These are phyloP conservation scores for Paxillus involutus DNA, from an alignment of 768 basidiomycete species.

Conservation along the genomic window DNA sequence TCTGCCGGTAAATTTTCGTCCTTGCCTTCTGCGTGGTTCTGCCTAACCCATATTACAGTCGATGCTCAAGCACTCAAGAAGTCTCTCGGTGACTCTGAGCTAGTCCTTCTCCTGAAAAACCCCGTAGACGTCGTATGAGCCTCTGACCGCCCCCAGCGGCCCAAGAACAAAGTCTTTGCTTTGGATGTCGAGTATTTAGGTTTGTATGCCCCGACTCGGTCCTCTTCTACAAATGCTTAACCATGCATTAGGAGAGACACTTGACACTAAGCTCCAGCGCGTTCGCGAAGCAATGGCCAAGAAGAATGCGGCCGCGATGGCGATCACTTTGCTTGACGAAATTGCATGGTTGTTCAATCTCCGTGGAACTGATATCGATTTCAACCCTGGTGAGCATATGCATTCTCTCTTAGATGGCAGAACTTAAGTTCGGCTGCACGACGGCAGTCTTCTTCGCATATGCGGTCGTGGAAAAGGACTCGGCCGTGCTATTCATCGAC, in stretches of 20 bases:
- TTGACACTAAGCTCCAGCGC: constrained; percentile 63
- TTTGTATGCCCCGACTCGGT: constrained; percentile 14
- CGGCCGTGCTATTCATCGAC: constrained; percentile 70
- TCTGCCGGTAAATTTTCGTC: constrained; percentile 52
- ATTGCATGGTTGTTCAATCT: constrained; percentile 94
- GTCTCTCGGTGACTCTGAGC: constrained; percentile 56
- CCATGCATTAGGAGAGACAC: constrained; percentile 49
- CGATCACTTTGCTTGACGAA: constrained; percentile 91
- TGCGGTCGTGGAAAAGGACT: constrained; percentile 66
- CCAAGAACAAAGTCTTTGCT: constrained; percentile 63
- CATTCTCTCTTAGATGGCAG: neutral
- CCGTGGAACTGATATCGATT: constrained; percentile 89
- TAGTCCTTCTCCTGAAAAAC: constrained; percentile 70
- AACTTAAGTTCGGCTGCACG: neutral
- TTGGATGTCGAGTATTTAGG: constrained; percentile 78
- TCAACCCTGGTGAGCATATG: constrained; percentile 59
- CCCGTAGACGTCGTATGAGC: constrained; percentile 81
- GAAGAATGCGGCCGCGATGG: constrained; percentile 55
- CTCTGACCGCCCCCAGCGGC: constrained; percentile 62
- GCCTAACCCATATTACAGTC: constrained; percentile 33
- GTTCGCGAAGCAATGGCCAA: constrained; percentile 68
- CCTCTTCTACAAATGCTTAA: neutral
- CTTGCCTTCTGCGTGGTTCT: constrained; percentile 11
- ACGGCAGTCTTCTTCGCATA: constrained; percentile 86
- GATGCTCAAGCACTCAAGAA: constrained; percentile 67